These are phyloP conservation scores for Fusarium subtropicale DNA, from an alignment of 2,329 filamentous ascomycete genomes.

Conservation along the genomic window DNA sequence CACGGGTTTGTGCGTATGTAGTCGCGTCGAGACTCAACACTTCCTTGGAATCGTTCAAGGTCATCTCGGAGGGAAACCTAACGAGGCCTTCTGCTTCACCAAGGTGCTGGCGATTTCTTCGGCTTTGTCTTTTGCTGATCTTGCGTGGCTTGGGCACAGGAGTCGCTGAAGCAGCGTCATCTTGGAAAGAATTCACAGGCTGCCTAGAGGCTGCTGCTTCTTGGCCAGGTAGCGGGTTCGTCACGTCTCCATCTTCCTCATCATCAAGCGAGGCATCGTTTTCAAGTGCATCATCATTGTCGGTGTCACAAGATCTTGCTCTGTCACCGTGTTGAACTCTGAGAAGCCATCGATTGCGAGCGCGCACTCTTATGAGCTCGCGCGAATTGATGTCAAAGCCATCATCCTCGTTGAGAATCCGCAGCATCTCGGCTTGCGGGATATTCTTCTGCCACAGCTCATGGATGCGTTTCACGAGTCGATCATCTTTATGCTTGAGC, in stretches of 20 bases:
- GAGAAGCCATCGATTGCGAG: slow-evolving; percentile 75
- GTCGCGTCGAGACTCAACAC: slow-evolving; percentile 73
- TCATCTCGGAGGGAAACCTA: slow-evolving; percentile 85
- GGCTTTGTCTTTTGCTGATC: slow-evolving; percentile 64
- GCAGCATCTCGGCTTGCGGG: slow-evolving; percentile 78
- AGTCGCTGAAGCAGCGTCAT: background rate
- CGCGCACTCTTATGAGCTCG: slow-evolving; percentile 76
- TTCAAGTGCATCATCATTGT: slow-evolving; percentile 24
- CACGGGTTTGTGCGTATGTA: slow-evolving; percentile 72
- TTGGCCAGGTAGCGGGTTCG: slow-evolving; percentile 8
- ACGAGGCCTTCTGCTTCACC: slow-evolving; percentile 76
- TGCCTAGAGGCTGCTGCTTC: slow-evolving; percentile 10
- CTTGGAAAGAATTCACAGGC: background rate
- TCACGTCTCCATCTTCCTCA: slow-evolving; percentile 25
- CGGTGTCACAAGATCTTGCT: slow-evolving; percentile 45
- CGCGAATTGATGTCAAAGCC: slow-evolving; percentile 79
- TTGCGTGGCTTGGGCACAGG: slow-evolving; percentile 1
- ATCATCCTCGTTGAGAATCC: slow-evolving; percentile 73
- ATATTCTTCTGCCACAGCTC: slow-evolving; percentile 83
- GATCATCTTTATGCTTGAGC: slow-evolving; percentile 75
- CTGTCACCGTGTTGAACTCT: slow-evolving; percentile 71
- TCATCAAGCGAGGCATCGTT: slow-evolving; percentile 8
- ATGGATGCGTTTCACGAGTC: slow-evolving; percentile 75
- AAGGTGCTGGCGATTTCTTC: slow-evolving; percentile 75
- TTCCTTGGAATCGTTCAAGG: slow-evolving; percentile 80